phyloP scores from a whole-genome alignment of 73 alveolate genomes.

The Paramecium octaurelia region DNA sequence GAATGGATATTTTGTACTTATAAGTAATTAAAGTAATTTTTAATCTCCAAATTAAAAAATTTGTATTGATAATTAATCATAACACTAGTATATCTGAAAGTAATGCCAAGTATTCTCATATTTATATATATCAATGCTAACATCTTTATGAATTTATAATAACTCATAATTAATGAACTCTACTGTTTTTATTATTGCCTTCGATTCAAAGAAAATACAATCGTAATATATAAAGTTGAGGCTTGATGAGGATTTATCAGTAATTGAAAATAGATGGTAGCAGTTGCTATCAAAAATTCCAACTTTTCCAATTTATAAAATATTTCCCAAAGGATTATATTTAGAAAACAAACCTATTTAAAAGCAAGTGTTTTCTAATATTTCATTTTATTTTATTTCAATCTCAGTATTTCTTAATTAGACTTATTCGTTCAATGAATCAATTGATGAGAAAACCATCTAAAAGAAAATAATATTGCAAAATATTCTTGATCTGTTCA shows the following conservation, averaged over 20 bases:
- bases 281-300: background rate
- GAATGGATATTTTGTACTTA: background rate
- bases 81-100: background rate
- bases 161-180: background rate
- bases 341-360: background rate
- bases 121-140: background rate
- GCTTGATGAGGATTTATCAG: background rate
- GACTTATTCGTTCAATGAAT: background rate
- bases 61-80: background rate
- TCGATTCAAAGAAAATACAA: background rate
- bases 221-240: background rate
- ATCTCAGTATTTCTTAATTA: background rate
- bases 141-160: background rate
- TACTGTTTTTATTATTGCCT: background rate
- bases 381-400: background rate
- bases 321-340: background rate
- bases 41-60: background rate
- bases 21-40: background rate
- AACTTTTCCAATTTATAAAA: background rate
- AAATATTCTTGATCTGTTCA: background rate
- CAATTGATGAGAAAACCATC: background rate
- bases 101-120: background rate
- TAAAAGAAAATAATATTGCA: background rate
- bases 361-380: background rate
- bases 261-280: background rate